Percentiles rank a stretch among this genome's conserved stretches.
Conservation (phyloP, 164 flowering plant species). For the Cinnamomum micranthum region DNA sequence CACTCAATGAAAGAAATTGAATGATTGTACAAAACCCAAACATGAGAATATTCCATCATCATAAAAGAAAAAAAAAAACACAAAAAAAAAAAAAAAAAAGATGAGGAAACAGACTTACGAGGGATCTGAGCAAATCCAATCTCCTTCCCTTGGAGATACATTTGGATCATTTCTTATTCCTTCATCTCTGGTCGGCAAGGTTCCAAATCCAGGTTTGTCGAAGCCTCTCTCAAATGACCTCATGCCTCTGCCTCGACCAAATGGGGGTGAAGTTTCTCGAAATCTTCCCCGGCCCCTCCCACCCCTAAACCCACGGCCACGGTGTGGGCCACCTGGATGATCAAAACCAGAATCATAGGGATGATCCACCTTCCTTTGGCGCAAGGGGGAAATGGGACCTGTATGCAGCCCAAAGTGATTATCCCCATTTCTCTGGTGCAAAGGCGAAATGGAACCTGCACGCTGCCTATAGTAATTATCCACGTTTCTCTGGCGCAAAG, state of each 20-base stretch:
- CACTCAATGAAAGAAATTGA: not conserved
- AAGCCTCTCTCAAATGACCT: slow-evolving; percentile 56
- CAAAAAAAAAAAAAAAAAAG: not conserved
- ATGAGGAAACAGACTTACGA: slow-evolving; percentile 44
- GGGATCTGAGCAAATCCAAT: slow-evolving; percentile 83
- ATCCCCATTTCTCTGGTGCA: slow-evolving; percentile 44
- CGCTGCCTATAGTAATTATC: slow-evolving; percentile 19
- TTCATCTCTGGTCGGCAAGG: slow-evolving; percentile 53
- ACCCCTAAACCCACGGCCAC: slow-evolving; percentile 56
- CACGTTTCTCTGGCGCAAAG: slow-evolving; percentile 44
- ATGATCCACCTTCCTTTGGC: slow-evolving; percentile 37
- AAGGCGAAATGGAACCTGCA: slow-evolving; percentile 78
- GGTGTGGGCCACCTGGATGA: slow-evolving; percentile 35
- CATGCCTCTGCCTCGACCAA: slow-evolving; percentile 65
- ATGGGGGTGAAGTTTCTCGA: slow-evolving; percentile 67
- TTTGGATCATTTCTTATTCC: slow-evolving; percentile 67
- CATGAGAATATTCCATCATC: no score
- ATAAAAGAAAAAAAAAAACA: not conserved
- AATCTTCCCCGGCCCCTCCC: slow-evolving; percentile 65
- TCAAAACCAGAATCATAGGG: slow-evolving; percentile 44
- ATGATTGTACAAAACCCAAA: not conserved
- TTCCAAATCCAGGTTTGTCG: slow-evolving; percentile 51
- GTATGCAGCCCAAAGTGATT: slow-evolving; percentile 50
- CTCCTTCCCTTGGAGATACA: slow-evolving; percentile 92
- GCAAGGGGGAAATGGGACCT: slow-evolving; percentile 70